These are phyloP conservation scores for Cymodocea nodosa DNA, from an alignment of 116 monocot species.

Conservation along the genomic window DNA sequence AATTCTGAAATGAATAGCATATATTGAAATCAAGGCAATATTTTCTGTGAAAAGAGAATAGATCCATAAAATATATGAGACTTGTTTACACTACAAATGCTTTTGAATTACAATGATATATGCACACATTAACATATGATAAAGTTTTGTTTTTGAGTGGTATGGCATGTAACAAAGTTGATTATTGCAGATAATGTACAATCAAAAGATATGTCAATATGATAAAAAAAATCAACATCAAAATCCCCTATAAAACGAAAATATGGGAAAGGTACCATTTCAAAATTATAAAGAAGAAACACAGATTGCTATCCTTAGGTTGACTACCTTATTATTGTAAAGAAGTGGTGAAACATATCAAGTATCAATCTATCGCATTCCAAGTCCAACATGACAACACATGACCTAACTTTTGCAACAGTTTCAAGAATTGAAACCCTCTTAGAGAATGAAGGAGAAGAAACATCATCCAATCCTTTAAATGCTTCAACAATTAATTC, in stretches of 20 bases:
- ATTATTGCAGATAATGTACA: too few species aligned
- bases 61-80: too few species aligned
- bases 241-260: neutral
- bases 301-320: neutral
- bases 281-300: neutral
- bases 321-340: constrained; percentile 29
- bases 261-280: neutral
- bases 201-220: too few species aligned
- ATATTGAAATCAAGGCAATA: too few species aligned
- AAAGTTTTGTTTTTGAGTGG: too few species aligned
- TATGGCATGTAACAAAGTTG: too few species aligned
- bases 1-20: too few species aligned
- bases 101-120: too few species aligned
- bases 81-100: too few species aligned
- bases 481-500: constrained; percentile 55
- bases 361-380: constrained; percentile 28
- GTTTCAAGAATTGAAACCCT: constrained; percentile 76
- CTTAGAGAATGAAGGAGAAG: constrained; percentile 33
- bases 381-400: constrained; percentile 59
- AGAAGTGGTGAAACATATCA: constrained; percentile 34
- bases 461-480: constrained; percentile 39
- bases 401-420: constrained; percentile 55
- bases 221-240: neutral
- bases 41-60: too few species aligned
- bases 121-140: too few species aligned